Base-by-base conservation (phyloP, 805 yeast species). In the Groenewaldozyma tartarivorans region DNA sequence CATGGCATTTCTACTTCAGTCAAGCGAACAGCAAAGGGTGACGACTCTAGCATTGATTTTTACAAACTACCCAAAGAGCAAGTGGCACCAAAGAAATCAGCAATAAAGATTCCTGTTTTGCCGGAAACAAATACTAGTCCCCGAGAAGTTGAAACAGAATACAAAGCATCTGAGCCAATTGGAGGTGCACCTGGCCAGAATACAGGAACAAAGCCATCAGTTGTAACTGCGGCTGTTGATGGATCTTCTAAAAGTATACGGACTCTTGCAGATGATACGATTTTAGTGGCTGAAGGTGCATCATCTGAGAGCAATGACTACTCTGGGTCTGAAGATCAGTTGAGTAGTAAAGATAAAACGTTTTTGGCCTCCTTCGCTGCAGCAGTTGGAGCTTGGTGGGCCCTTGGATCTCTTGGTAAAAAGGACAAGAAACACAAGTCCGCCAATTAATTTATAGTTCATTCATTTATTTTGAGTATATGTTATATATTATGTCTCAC, bases 371-470 rank as follows among this genome's bases (percentile, higher is more conserved):
- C 55, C 2, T 45, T 64, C 29, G 52, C 53, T 1, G 63, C 53
- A 3, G 57, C 48, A 13, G 54, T 63, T 6, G 56, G 56, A 0
- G 61, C 55, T 5, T 62, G 68, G 66, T 61, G 65, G 64, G 45
- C 49, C 6, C 38, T 59, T 16, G 56, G 61, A 61, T 16, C 42
- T 13, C 29, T 22, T 5, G 32, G 43, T 27, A 46, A 45, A 38
- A 44, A 47, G 46, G 33, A 46, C 29, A 40, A 41, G 37, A 24
- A 24, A 24, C 11, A 24, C 13, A 7, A 24, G 7, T n/a, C n/a
- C n/a, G n/a, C n/a, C n/a, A n/a, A n/a, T n/a, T n/a, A n/a, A n/a
- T n/a, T n/a, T n/a, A n/a, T n/a, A n/a, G n/a, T n/a, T n/a, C n/a
- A n/a, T n/a, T n/a, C n/a, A n/a, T n/a, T n/a, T n/a, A n/a, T n/a